Conservation (phyloP, 208 protist genomes). For the Crithidia sp. region DNA sequence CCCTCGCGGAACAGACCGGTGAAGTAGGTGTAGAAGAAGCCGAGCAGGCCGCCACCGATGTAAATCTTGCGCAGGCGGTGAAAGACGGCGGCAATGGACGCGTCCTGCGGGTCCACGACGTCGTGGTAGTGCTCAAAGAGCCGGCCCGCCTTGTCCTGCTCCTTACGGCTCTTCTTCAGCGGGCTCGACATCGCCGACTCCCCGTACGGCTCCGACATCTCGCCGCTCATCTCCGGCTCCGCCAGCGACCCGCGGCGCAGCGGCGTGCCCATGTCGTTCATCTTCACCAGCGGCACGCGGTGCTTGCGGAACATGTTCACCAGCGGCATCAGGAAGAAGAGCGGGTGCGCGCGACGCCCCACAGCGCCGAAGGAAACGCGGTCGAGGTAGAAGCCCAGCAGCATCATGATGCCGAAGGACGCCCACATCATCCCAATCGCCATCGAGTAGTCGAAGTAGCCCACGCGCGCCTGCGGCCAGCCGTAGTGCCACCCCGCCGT, state of each 20-base stretch:
- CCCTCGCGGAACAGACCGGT: slow-evolving; percentile 57
- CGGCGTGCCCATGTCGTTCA: slow-evolving; percentile 39
- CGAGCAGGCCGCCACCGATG: slow-evolving; percentile 60
- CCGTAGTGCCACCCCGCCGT: slow-evolving; percentile 39
- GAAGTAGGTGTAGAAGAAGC: slow-evolving; percentile 72
- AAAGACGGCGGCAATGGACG: slow-evolving; percentile 45
- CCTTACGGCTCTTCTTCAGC: slow-evolving; percentile 23
- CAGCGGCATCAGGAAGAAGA: slow-evolving; percentile 76
- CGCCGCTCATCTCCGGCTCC: slow-evolving; percentile 8
- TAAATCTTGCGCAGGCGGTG: slow-evolving; percentile 66
- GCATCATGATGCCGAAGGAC: slow-evolving; percentile 63
- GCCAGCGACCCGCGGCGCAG: slow-evolving; percentile 30
- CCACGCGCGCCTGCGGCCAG: slow-evolving; percentile 42
- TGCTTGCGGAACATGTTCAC: slow-evolving; percentile 43
- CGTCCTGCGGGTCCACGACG: slow-evolving; percentile 40
- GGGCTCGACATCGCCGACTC: slow-evolving; percentile 9
- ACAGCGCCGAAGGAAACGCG: slow-evolving; percentile 72
- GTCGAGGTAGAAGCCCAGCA: slow-evolving; percentile 87
- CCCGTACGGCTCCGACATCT: background rate
- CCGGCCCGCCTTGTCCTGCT: background rate
- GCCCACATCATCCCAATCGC: slow-evolving; percentile 83
- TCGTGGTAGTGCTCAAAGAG: slow-evolving; percentile 54
- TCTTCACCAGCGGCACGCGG: slow-evolving; percentile 30
- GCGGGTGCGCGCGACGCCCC: slow-evolving; percentile 57
- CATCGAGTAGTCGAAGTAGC: slow-evolving; percentile 55